Evolutionary conservation across 2,329 filamentous ascomycete genomes (phyloP).

Genomic region (Cladosporium sp.): DNA sequence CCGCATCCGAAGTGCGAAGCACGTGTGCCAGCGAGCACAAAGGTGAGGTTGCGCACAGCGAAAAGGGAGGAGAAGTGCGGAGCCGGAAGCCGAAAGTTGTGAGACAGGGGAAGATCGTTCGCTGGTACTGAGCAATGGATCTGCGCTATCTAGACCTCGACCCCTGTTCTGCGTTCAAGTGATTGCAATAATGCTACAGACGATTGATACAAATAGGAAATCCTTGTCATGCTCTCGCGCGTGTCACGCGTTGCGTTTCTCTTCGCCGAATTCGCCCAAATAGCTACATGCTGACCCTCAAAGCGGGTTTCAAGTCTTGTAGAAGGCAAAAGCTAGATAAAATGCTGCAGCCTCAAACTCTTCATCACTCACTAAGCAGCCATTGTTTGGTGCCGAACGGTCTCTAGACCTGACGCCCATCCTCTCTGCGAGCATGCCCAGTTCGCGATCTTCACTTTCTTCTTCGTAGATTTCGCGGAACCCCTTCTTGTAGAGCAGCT

Average conservation of each 20-base stretch:
- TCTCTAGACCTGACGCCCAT: constrained; percentile 83
- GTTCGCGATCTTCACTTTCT: constrained; percentile 76
- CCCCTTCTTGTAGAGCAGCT: constrained; percentile 86
- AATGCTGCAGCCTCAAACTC: constrained; percentile 90
- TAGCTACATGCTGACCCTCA: too few species aligned
- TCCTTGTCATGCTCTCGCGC: not conserved
- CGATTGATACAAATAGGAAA: not conserved
- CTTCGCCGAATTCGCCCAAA: too few species aligned
- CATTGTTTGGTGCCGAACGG: constrained; percentile 42
- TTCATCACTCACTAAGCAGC: constrained; percentile 69
- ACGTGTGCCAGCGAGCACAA: not conserved
- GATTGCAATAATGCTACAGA: constrained; percentile 3
- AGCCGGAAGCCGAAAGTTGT: too few species aligned
- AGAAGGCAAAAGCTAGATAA: constrained; percentile 94
- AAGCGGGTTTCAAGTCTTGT: constrained; percentile 65
- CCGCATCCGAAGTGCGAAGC: not conserved
- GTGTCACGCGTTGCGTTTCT: too few species aligned
- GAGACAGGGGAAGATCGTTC: constrained; percentile 1
- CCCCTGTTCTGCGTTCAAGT: too few species aligned
- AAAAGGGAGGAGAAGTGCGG: not conserved
- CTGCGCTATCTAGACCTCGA: constrained; percentile 5
- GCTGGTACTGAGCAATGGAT: not conserved
- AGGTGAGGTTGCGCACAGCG: not conserved
- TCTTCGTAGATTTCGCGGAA: constrained; percentile 90
- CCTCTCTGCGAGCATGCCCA: constrained; percentile 85